A percentile compares a stretch with the other conserved stretches of the same genome.
Conservation (phyloP, 2,329 filamentous ascomycete species). For the Coniochaeta sp. region DNA sequence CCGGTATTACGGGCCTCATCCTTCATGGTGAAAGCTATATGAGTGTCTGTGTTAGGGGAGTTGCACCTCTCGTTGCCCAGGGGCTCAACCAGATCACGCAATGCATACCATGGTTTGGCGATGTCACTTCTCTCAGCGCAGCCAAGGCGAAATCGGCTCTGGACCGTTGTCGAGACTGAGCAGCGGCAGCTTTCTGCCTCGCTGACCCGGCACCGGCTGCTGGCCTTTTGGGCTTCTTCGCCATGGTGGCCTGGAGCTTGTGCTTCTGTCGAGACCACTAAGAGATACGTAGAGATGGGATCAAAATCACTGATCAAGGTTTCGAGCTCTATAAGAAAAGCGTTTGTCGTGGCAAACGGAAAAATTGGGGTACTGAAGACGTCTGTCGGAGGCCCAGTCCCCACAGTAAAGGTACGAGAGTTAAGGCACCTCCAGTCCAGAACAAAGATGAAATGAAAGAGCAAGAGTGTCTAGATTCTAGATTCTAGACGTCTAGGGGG, state of each 20-base stretch:
- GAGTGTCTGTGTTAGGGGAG: background rate
- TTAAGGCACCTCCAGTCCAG: background rate
- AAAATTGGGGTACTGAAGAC: background rate
- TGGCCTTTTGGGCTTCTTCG: background rate
- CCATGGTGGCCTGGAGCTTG: background rate
- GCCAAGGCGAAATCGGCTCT: conserved; percentile 6
- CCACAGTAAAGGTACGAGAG: background rate
- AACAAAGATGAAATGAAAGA: too few relatives aligned
- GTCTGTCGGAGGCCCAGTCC: background rate
- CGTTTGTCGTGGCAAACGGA: background rate
- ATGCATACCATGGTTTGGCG: conserved; percentile 10
- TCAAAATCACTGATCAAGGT: too few relatives aligned
- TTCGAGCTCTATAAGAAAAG: too few relatives aligned
- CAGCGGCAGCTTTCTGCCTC: background rate
- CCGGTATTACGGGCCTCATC: conserved; percentile 45
- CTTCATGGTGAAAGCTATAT: conserved; percentile 34
- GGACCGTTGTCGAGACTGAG: background rate
- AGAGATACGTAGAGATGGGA: too few relatives aligned
- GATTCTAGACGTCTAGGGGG: too few relatives aligned
- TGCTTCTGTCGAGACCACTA: background rate
- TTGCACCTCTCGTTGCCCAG: background rate
- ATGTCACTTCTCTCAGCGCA: conserved; percentile 5
- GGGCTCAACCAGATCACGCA: background rate
- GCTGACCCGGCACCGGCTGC: background rate
- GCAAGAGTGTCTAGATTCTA: too few relatives aligned